phyloP scores from a whole-genome alignment of 2,329 filamentous ascomycete genomes.

The Paracoccidioides lutzii region DNA sequence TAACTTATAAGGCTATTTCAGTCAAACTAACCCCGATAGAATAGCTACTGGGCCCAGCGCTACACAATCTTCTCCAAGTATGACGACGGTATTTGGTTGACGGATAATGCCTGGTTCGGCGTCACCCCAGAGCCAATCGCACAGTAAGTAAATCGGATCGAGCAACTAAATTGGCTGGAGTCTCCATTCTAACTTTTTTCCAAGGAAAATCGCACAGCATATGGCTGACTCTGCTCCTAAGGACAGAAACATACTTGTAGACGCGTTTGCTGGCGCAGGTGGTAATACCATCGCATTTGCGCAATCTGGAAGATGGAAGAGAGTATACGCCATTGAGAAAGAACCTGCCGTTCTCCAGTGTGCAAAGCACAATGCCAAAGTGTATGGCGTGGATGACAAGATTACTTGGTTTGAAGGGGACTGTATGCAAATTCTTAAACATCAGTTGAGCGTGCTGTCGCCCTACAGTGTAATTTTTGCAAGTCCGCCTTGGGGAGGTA shows the following conservation, averaged over 20 bases:
- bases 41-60: slow-evolving; percentile 80
- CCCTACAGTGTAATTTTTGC: slow-evolving; percentile 51
- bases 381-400: slow-evolving; percentile 66
- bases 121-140: slow-evolving; percentile 91
- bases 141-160: slow-evolving; percentile 41
- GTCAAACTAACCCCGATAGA: slow-evolving; percentile 3
- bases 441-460: slow-evolving; percentile 36
- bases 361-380: slow-evolving; percentile 77
- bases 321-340: slow-evolving; percentile 79
- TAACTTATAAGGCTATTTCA: neutral
- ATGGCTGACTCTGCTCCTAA: slow-evolving; percentile 44
- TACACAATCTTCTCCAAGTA: slow-evolving; percentile 80
- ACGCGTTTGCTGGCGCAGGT: slow-evolving; percentile 82
- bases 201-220: slow-evolving; percentile 61
- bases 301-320: slow-evolving; percentile 61
- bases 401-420: slow-evolving; percentile 83
- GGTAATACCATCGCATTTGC: slow-evolving; percentile 96
- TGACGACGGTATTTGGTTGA: slow-evolving; percentile 78
- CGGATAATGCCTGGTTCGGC: slow-evolving; percentile 90
- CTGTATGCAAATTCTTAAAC: slow-evolving; percentile 60
- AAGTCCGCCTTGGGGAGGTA: slow-evolving; percentile 63
- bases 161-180: neutral
- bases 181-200: neutral
- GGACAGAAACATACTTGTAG: slow-evolving; percentile 57
- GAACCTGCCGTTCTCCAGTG: slow-evolving; percentile 70